A percentile compares a stretch with the other conserved stretches of the same genome.
Evolutionary conservation across 73 alveolate genomes (phyloP).

Genomic region (Tetrahymena thermophila): DNA sequence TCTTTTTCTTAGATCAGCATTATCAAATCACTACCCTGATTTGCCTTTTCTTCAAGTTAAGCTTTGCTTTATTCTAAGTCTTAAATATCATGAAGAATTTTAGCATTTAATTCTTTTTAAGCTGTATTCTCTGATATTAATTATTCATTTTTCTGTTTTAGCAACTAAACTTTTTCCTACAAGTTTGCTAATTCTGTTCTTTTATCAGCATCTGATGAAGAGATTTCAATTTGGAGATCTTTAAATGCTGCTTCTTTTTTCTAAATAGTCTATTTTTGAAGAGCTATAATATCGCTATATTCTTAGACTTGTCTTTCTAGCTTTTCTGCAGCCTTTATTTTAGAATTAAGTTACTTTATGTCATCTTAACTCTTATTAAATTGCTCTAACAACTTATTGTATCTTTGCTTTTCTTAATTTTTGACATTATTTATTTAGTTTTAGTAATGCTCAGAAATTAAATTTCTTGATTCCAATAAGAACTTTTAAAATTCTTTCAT

Average conservation of each 20-base stretch:
- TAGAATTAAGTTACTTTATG: neutral
- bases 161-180: neutral
- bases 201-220: neutral
- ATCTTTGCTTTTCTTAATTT: neutral
- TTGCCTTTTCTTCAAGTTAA: neutral
- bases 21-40: neutral
- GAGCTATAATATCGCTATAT: neutral
- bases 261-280: neutral
- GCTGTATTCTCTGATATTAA: neutral
- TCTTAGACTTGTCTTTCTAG: neutral
- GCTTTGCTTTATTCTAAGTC: neutral
- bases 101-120: neutral
- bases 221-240: neutral
- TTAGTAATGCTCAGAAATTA: neutral
- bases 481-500: neutral
- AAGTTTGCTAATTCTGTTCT: neutral
- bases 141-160: neutral
- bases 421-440: neutral
- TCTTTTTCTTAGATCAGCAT: neutral
- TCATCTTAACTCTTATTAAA: neutral
- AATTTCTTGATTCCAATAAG: neutral
- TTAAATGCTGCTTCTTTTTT: neutral
- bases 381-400: neutral
- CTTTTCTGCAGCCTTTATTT: neutral
- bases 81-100: neutral